A percentile compares a stretch with the other conserved stretches of the same genome.
Conservation (phyloP, 768 basidiomycete species). For the Amanita rubescens region DNA sequence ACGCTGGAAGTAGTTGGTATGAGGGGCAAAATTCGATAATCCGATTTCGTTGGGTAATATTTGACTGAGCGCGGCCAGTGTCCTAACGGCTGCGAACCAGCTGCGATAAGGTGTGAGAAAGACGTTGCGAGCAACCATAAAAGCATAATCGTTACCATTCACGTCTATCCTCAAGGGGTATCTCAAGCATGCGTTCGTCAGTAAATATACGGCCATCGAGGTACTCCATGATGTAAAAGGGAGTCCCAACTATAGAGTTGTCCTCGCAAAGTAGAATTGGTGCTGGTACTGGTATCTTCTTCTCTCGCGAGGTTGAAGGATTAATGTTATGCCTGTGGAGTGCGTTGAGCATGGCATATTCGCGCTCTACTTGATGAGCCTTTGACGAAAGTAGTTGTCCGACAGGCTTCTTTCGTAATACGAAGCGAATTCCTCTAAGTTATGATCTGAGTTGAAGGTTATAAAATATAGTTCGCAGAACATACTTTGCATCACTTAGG, state of each 20-base stretch:
- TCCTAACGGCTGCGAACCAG: conserved; percentile 70
- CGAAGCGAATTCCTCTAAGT: conserved; percentile 53
- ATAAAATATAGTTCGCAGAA: neutral
- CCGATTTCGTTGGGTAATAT: conserved; percentile 62
- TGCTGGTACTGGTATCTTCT: conserved; percentile 75
- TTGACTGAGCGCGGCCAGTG: conserved; percentile 60
- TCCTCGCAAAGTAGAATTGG: conserved; percentile 84
- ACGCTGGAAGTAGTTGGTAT: conserved; percentile 82
- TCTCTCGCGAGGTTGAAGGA: conserved; percentile 37
- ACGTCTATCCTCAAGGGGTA: conserved; percentile 50
- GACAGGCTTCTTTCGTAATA: conserved; percentile 89
- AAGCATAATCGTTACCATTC: conserved; percentile 57
- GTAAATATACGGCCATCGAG: conserved; percentile 92
- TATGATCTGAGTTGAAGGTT: conserved; percentile 2
- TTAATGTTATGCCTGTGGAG: conserved; percentile 68
- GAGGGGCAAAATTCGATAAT: conserved; percentile 62
- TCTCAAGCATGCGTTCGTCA: conserved; percentile 68
- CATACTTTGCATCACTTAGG: conserved; percentile 68
- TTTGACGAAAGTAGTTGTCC: conserved; percentile 84
- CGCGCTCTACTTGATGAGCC: conserved; percentile 93
- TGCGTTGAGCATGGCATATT: conserved; percentile 75
- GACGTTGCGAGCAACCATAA: neutral
- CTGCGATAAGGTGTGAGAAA: conserved; percentile 26
- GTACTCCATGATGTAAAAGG: conserved; percentile 97
- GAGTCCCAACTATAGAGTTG: conserved; percentile 67